Evolutionary conservation across 306 rosid genomes (phyloP), one percentile per base, ranked within the genome.

Genomic region (Malus sylvestris): DNA sequence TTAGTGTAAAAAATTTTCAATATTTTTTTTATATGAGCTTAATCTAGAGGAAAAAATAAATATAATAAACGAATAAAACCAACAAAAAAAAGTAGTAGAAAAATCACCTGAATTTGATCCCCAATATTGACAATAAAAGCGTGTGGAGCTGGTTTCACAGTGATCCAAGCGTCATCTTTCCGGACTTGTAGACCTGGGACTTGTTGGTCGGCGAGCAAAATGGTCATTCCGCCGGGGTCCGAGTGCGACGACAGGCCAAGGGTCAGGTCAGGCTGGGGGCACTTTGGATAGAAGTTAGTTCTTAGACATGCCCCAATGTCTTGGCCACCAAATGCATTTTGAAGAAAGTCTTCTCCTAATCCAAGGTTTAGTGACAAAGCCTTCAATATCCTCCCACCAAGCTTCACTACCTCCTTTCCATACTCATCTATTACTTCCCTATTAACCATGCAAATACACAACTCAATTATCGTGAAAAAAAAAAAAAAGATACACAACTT

Each of bases 61-160:
- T 15, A 49, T 15, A 49, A 49, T 5, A 49, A 49, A 49, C 20
- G 20, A 49, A 49, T 49, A 49, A 49, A 49, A 49, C 62, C 4
- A n/a, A 57, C 62, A n/a, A 14, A 4, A 4, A 49, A 49, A 49
- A 49, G 55, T 15, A 15, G 7, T 49, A 49, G 55, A 49, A 49
- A 49, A 38, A 10, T 57, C 44, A 90, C 98, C 98, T 94, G 98
- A 71, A 90, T 86, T 79, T 94, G 98, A 81, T 94, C 98, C 13
- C 97, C 98, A 67, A 94, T 89, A 61, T 91, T 94, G 81, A 94
- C 96, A 60, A 94, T 88, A 49, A 94, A 88, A 72, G 97, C 95
- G 74, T 91, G 93, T 6, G 62, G 85, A 52, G 81, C 82, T 20
- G 97, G 98, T 77, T 90, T 90, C 10, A 94, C 98, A 0, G 98